Evolutionary conservation across 1,284 basidiomycete species (phyloP), one percentile per base, ranked within the genome.

Genomic region (Coriolopsis trogii): DNA sequence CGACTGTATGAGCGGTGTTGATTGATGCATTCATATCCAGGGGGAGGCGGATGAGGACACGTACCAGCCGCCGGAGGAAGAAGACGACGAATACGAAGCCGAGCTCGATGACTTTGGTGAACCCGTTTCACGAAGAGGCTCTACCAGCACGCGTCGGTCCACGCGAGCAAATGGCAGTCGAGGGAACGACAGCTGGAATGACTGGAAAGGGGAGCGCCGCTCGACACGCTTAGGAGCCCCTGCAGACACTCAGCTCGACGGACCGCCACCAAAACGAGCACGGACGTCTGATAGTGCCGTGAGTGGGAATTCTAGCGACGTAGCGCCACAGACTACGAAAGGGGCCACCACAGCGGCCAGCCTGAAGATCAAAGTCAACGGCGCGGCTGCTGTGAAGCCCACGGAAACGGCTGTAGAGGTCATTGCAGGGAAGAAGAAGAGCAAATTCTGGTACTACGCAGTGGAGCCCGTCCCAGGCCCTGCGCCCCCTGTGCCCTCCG

Each of bases 361-460:
- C 9, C 53, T 77, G 26, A 75, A 58, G 49, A 51, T 60, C 52
- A 72, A 68, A 59, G 60, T 58, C 28, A 66, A 69, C 49, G 80
- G 83, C 41, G 82, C 82, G 0, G 81, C 84, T 28, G 81, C 79
- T 24, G 65, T 88, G 51, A 87, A 84, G 62, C 78, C 84, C 5
- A 83, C 74, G 31, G 87, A 91, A 63, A 73, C 82, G 24, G 84
- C 82, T n/a, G 60, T 89, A 60, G 89, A 89, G 54, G 76, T 83
- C 50, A 74, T 89, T 31, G 81, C 79, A 24, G 87, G 88, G 53
- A 88, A 86, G 73, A 90, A 88, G 73, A 82, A 79, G 67, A 90
- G 87, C 64, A 90, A 87, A 63, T 91, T 83, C 66, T 89, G 89
- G 87, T 85, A 85, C 44, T 91, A 91, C 59, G 89, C 88, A 12